Evolutionary conservation across 1,284 basidiomycete species (phyloP), one percentile per base, ranked within the genome.

Genomic region (Trametes sp.): DNA sequence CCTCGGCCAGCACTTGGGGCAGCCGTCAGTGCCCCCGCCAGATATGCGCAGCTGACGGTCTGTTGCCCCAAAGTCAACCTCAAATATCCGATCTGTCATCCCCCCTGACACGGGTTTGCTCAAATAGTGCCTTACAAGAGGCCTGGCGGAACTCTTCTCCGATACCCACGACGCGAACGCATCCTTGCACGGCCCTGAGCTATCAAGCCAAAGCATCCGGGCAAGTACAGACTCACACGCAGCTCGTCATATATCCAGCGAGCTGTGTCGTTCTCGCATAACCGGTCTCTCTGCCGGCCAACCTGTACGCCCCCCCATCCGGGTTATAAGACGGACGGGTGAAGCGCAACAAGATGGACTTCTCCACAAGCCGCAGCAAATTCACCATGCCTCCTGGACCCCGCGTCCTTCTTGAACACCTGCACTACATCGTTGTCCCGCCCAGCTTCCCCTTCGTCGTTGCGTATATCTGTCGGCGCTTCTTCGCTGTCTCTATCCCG

Each of bases 311-410:
- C 13, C 48, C 16, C 16, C 48, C 10, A 31, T 19, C 8, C 21
- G 48, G 9, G 48, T 8, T 49, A 49, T 49, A 49, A 36, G 31
- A 21, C 33, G 11, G n/a, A 23, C 10, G 9, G 8, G 31, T 7
- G 11, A 19, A 26, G n/a, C n/a, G n/a, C n/a, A 24, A 14, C 33
- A 26, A 13, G n/a, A 38, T 38, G 23, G 23, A 52, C 33, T 13
- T 36, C n/a, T 23, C 21, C 23, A 19, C 14, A 36, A 38, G 1
- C n/a, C 24, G 29, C 13, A 55, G n/a, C 38, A 35, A 35, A 49
- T 29, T 8, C 48, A 19, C 48, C 11, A 50, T 61, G n/a, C 57
- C 69, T 10, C 69, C 69, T 14, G 69, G 69, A 6, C 56, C 64
- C n/a, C 26, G 50, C 9, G 66, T 61, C 57, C 44, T 70, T 4